Evolutionary conservation across 768 basidiomycete species (phyloP).

Genomic region (Serendipita sp.): DNA sequence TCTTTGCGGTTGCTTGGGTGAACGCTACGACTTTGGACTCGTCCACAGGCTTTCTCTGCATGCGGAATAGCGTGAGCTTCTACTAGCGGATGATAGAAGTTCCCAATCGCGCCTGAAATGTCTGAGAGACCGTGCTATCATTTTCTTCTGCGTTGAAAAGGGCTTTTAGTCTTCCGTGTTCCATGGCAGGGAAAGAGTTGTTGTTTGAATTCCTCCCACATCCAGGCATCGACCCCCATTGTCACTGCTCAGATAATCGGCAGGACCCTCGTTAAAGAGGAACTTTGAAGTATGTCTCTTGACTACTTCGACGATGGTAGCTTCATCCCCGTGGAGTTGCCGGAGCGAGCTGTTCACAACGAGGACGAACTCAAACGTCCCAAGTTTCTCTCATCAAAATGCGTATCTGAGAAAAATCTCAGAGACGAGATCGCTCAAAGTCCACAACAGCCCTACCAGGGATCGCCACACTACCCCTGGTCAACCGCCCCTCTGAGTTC

Average conservation of each 20-base stretch:
- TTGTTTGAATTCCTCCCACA: neutral
- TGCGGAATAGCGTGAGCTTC: neutral
- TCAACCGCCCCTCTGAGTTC: neutral
- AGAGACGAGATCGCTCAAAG: neutral
- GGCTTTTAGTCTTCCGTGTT: slow-evolving; percentile 1
- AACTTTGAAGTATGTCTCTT: neutral
- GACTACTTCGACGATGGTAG: no score
- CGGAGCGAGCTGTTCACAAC: neutral
- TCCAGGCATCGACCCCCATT: neutral
- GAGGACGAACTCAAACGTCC: no score
- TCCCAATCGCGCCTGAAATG: slow-evolving; percentile 2
- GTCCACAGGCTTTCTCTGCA: slow-evolving; percentile 6
- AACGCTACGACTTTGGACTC: slow-evolving; percentile 2
- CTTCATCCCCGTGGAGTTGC: neutral
- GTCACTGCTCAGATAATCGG: neutral
- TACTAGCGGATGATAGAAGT: neutral
- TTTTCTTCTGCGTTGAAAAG: neutral
- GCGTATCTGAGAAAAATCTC: neutral
- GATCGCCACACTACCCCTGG: neutral
- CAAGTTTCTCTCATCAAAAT: neutral
- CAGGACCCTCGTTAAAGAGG: neutral
- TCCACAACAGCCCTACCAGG: neutral
- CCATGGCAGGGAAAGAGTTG: neutral
- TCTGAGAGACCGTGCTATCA: neutral
- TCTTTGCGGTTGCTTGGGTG: slow-evolving; percentile 38